Evolutionary conservation across 2,329 filamentous ascomycete genomes (phyloP).

Genomic region (Neodidymelliopsis sp.): DNA sequence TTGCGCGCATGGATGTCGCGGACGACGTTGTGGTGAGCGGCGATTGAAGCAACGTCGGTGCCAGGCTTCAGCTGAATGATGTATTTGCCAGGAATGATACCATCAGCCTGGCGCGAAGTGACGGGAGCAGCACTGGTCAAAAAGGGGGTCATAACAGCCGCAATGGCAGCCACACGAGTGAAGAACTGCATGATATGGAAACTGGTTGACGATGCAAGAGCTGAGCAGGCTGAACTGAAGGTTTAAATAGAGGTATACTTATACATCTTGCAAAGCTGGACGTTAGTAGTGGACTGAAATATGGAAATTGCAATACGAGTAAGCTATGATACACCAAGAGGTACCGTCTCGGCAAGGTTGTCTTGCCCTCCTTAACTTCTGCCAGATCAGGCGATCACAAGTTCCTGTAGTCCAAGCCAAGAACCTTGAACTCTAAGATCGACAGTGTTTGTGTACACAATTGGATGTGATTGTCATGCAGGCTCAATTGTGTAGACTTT

Average conservation of each 20-base stretch:
- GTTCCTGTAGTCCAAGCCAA: constrained; percentile 11
- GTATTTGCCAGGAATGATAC: constrained; percentile 46
- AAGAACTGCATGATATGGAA: constrained; percentile 37
- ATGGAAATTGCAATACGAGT: neutral
- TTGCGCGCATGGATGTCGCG: constrained; percentile 42
- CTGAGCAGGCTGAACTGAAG: neutral
- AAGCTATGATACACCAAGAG: constrained; percentile 4
- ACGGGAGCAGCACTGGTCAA: constrained; percentile 34
- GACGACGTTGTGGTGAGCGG: constrained; percentile 35
- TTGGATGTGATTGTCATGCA: no score
- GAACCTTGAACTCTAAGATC: constrained; percentile 7
- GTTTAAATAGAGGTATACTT: constrained; percentile 7
- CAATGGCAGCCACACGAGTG: constrained; percentile 33
- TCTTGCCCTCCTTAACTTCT: constrained; percentile 33
- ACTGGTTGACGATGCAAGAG: neutral
- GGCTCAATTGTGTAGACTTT: neutral
- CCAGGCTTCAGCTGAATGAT: constrained; percentile 53
- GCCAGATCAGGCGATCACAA: constrained; percentile 15
- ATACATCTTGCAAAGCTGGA: constrained; percentile 7
- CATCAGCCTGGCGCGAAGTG: constrained; percentile 32
- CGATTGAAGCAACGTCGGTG: constrained; percentile 33
- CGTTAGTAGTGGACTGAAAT: neutral
- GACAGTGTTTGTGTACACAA: constrained; percentile 2
- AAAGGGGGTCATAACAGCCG: constrained; percentile 32
- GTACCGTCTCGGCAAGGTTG: constrained; percentile 17